Conservation (phyloP, 108 stramenopile species). For the Skeletonema tropicum region DNA sequence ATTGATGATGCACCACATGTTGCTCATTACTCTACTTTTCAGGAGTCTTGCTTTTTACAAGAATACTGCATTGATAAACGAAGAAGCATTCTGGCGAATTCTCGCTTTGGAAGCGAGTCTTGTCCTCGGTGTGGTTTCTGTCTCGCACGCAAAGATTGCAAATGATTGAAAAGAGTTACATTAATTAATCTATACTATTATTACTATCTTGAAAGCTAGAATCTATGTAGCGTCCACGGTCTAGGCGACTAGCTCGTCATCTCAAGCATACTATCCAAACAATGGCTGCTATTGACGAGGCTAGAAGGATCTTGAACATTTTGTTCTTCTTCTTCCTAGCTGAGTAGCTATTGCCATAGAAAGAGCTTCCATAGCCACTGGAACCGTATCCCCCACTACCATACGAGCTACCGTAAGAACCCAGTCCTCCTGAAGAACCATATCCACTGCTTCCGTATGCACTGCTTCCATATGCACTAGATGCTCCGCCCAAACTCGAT, state of each 20-base stretch:
- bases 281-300: slow-evolving; percentile 43
- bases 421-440: not conserved
- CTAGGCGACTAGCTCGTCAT: slow-evolving; percentile 5
- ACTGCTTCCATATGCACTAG: not conserved
- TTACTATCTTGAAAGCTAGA: not conserved
- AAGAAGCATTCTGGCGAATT: not conserved
- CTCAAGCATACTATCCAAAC: slow-evolving; percentile 45
- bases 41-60: slow-evolving; percentile 28
- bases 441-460: not conserved
- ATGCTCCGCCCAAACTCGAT: not conserved
- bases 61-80: not conserved
- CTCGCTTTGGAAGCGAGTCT: slow-evolving; percentile 21
- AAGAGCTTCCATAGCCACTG: slow-evolving; percentile 21
- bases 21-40: not conserved
- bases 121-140: slow-evolving; percentile 23
- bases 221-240: not conserved
- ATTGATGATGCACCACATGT: slow-evolving; percentile 19
- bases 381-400: slow-evolving; percentile 7
- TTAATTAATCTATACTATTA: not conserved
- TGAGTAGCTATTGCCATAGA: slow-evolving; percentile 10
- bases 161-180: not conserved
- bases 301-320: slow-evolving; percentile 45
- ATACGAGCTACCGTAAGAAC: not conserved
- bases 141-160: slow-evolving; percentile 5
- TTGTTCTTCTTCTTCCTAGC: slow-evolving; percentile 35